These are phyloP conservation scores for Suillus paluster DNA, from an alignment of 768 basidiomycete species.

Conservation along the genomic window DNA sequence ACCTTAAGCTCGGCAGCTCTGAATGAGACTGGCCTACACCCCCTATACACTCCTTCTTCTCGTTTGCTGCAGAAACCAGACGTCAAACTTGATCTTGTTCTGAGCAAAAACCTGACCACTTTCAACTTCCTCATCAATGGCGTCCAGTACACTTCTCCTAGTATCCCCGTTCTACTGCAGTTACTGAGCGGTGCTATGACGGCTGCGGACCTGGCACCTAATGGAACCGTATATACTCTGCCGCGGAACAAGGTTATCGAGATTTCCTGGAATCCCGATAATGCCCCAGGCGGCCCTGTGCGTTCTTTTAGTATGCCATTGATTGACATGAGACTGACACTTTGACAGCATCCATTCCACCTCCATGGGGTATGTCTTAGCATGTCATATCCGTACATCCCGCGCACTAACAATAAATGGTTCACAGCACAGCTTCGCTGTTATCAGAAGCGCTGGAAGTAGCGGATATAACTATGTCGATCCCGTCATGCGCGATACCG, in stretches of 20 bases:
- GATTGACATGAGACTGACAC: neutral
- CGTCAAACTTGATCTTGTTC: conserved; percentile 40
- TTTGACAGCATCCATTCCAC: conserved; percentile 29
- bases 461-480: neutral
- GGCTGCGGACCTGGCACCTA: conserved; percentile 40
- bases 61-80: conserved; percentile 11
- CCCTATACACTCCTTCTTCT: neutral
- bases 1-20: neutral
- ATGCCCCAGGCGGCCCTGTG: conserved; percentile 12
- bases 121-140: conserved; percentile 34
- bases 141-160: conserved; percentile 39
- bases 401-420: neutral
- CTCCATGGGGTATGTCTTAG: conserved; percentile 19
- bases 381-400: neutral
- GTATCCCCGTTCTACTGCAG: conserved; percentile 51
- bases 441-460: neutral
- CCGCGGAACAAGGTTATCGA: conserved; percentile 53
- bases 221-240: conserved; percentile 48
- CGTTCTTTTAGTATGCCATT: neutral
- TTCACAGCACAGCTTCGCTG: neutral
- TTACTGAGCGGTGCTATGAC: conserved; percentile 43
- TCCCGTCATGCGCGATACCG: neutral
- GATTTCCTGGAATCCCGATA: conserved; percentile 23
- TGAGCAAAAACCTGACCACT: conserved; percentile 33
- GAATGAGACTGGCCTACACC: neutral